Conservation (phyloP, 768 basidiomycete species). For the Suillus sp. region DNA sequence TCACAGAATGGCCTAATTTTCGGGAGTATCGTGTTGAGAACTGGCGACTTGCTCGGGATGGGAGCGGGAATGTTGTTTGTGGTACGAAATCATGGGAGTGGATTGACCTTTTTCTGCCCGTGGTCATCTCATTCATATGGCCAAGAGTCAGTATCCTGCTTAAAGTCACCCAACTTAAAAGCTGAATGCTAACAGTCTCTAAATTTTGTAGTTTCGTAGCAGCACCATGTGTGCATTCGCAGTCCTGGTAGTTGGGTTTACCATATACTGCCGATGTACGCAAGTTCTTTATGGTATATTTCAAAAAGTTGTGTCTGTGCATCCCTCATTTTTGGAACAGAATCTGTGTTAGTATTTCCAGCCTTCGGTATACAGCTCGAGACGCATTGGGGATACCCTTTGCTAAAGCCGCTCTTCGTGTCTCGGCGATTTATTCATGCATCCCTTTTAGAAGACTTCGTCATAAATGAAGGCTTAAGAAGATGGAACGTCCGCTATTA, state of each 20-base stretch:
- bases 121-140: conserved; percentile 38
- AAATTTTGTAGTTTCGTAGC: conserved; percentile 20
- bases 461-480: conserved; percentile 74
- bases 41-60: conserved; percentile 46
- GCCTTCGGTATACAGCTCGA: conserved; percentile 76
- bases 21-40: conserved; percentile 65
- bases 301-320: not conserved
- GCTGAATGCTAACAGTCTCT: conserved; percentile 20
- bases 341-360: conserved; percentile 69
- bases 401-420: conserved; percentile 29
- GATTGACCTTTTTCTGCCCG: conserved; percentile 38
- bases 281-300: conserved; percentile 51
- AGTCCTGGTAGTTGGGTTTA: conserved; percentile 20
- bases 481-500: conserved; percentile 77
- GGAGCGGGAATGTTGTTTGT: conserved; percentile 36
- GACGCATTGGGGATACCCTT: conserved; percentile 60
- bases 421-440: conserved; percentile 63
- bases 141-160: conserved; percentile 26
- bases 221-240: conserved; percentile 16
- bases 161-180: conserved; percentile 4
- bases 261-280: conserved; percentile 41
- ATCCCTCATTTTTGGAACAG: conserved; percentile 38
- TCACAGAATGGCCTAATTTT: conserved; percentile 48
- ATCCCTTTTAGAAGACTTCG: conserved; percentile 53
- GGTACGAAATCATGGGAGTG: conserved; percentile 37